Base-by-base conservation (phyloP, 108 stramenopile species). In the Epipyxis sp. region DNA sequence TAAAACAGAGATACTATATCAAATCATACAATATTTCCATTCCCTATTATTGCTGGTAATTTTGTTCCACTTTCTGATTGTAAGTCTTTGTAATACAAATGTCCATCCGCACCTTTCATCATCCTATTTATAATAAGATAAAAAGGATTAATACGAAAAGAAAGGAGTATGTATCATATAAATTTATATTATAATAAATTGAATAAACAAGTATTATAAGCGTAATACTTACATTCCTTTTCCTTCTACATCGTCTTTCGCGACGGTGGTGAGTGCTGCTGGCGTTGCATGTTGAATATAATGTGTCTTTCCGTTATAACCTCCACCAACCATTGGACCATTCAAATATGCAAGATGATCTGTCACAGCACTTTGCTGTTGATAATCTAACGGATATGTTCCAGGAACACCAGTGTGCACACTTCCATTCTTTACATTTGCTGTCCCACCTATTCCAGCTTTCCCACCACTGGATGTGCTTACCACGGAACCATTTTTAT, bases 91-190 rank as follows among this genome's bases (percentile, higher is more conserved):
- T 65, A 65, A 32, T 74, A 74, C 44, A 74, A 30, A 42, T 39
- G 71, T 27, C 71, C 71, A 74, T 74, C 71, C 37, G 71, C 71
- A 10, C 71, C 71, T 35, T 6, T 37, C 6, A 74, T 6, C 71
- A 74, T 74, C 37, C 65, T 67, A 43, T 20, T n/a, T n/a, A 67
- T 20, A 67, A 67, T 42, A 67, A 43, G 6, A 67, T 13, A 6
- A 39, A 67, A 6, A 50, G 20, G 46, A 50, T 6, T 50, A 13
- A 50, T 50, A 20, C 6, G 20, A 6, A 50, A 50, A n/a, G n/a
- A n/a, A n/a, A n/a, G n/a, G n/a, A n/a, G n/a, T n/a, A n/a, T n/a
- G n/a, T n/a, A n/a, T n/a, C n/a, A n/a, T n/a, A n/a, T n/a, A n/a
- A n/a, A n/a, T n/a, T n/a, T 20, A 50, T 20, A 6, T 50, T 50